Percentiles rank a stretch among this genome's conserved stretches.
phyloP scores from a whole-genome alignment of 495 filamentous ascomycete species.

The Massariosphaeria phaeospora region DNA sequence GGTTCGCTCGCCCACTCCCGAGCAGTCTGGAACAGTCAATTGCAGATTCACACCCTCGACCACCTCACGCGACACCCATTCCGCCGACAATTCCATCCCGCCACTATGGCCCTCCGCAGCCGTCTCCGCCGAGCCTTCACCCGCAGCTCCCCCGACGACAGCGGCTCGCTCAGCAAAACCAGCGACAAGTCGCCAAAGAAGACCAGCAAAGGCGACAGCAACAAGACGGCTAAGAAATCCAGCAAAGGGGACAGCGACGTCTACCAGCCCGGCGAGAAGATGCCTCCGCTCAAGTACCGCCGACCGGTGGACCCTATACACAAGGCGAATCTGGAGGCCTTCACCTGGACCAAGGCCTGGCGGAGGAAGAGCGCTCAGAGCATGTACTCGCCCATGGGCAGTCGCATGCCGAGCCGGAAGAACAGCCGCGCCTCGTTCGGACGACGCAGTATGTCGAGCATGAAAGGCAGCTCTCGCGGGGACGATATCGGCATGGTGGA shows the following conservation, averaged over 20 bases:
- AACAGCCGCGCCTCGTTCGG: constrained; percentile 32
- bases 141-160: constrained; percentile 11
- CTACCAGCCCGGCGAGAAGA: constrained; percentile 43
- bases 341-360: constrained; percentile 39
- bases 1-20: constrained; percentile 4
- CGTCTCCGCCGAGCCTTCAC: constrained; percentile 39
- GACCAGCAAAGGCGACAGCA: no score
- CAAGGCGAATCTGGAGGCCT: constrained; percentile 41
- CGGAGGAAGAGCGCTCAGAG: constrained; percentile 37
- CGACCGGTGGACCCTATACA: constrained; percentile 40
- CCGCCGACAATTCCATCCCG: not conserved
- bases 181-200: constrained; percentile 12
- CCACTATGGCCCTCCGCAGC: constrained; percentile 41
- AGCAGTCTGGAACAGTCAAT: not conserved
- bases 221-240: no score
- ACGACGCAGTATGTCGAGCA: constrained; percentile 27
- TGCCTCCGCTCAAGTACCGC: constrained; percentile 44
- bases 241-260: constrained; percentile 21
- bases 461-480: constrained; percentile 6
- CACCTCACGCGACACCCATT: not conserved
- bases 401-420: constrained; percentile 36
- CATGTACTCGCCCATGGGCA: constrained; percentile 41
- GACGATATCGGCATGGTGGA: constrained; percentile 10
- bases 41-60: not conserved
- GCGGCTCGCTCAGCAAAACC: constrained; percentile 10